Evolutionary conservation across 2,329 filamentous ascomycete genomes (phyloP), one percentile per base, ranked within the genome.

Genomic region (Fusarium virguliforme): DNA sequence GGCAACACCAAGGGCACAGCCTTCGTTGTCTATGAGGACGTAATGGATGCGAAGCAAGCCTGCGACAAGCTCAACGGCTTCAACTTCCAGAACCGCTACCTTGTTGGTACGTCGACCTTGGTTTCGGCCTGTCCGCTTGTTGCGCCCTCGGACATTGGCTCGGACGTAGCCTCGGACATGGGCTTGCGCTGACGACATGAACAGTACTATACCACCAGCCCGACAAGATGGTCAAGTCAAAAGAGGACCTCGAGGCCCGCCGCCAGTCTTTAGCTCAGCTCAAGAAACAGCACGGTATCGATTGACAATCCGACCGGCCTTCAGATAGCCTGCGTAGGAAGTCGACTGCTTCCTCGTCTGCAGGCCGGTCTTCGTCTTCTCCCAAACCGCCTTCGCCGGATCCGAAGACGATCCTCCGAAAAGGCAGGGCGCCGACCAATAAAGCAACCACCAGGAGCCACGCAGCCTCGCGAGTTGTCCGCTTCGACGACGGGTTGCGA

Each of bases 51-150:
- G 75, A 99, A 99, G 87, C 92, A 94, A 85, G 96, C 96, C 80
- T 98, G 96, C 88, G 96, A 99, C 87, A 98, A 98, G 87, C 88
- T 99, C 83, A 99, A 99, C 87, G 96, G 96, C 81, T 99, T 97
- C 91, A 99, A 99, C 87, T 99, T 99, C 84, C 96, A 99, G 87
- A 97, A 95, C 85, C 93, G 96, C 82, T 99, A 99, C 85, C 93
- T 99, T 77, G 96, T 99, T 79, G 94, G 94, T 97, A 89, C 69
- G 94, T 90, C 26, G 37, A 50, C 37, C 15, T 13, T 24, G 4
- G 7, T 13, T 24, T 30, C 18, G 22, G 41, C 13, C 12, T 26
- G 35, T 24, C 13, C 54, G 34, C 10, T 22, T 46, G n/a, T 12
- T 53, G n/a, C 37, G 8, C 15, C 28, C 32, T 62, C 38, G 53